Evolutionary conservation across 1,284 basidiomycete species (phyloP).

Genomic region (Melampsora medusae): DNA sequence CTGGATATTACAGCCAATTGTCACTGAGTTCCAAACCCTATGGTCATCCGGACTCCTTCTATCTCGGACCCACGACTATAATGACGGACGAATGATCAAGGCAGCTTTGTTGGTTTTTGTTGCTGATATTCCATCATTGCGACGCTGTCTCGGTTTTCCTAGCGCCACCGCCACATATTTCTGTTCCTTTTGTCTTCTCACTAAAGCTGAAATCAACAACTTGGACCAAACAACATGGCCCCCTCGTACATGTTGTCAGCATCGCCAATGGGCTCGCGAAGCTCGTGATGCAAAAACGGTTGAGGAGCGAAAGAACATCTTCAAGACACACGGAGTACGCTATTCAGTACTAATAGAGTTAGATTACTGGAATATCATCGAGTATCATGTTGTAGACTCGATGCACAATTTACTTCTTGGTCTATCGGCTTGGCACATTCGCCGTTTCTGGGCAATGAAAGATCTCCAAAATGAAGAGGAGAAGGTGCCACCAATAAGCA

Average conservation of each 20-base stretch:
- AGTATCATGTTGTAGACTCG: not conserved
- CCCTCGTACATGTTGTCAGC: not conserved
- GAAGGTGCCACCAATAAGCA: not conserved
- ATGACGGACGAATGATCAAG: not conserved
- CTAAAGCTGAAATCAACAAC: not conserved
- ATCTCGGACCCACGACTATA: not conserved
- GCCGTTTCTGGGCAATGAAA: conserved; percentile 17
- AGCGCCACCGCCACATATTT: not conserved
- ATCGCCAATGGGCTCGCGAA: not conserved
- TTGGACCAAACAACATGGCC: not conserved
- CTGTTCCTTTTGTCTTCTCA: not conserved
- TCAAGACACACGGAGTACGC: not conserved
- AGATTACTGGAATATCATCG: not conserved
- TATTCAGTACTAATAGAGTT: not conserved
- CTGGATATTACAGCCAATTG: not conserved
- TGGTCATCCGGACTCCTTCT: not conserved
- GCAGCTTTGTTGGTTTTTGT: not conserved
- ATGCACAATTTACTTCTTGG: conserved; percentile 34
- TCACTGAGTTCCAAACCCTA: not conserved
- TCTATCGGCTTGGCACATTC: conserved; percentile 19
- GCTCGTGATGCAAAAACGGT: not conserved
- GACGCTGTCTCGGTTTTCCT: not conserved
- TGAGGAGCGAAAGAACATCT: not conserved
- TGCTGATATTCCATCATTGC: not conserved
- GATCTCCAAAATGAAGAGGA: not conserved